Evolutionary conservation across 768 basidiomycete genomes (phyloP).

Genomic region (Tylopilus rubrobrunneus): DNA sequence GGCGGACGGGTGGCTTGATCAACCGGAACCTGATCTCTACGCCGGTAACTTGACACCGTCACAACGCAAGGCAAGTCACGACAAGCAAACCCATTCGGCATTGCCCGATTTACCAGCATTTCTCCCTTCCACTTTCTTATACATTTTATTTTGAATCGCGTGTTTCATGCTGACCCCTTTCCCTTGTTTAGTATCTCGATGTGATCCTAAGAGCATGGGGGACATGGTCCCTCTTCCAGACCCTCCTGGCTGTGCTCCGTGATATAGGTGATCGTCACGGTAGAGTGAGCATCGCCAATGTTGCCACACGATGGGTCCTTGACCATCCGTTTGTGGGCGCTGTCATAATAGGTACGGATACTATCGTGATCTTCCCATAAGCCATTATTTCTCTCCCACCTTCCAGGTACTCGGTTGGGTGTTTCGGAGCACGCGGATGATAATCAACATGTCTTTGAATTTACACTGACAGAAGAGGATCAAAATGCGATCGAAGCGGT

Average conservation of each 20-base stretch:
- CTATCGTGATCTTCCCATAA: not conserved
- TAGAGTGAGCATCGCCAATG: slow-evolving; percentile 66
- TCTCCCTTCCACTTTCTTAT: not conserved
- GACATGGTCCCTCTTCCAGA: slow-evolving; percentile 70
- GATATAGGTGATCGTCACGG: slow-evolving; percentile 65
- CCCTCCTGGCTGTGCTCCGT: slow-evolving; percentile 54
- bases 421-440: slow-evolving; percentile 71
- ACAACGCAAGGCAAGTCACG: slow-evolving; percentile 63
- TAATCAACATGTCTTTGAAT: slow-evolving; percentile 59
- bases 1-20: slow-evolving; percentile 67
- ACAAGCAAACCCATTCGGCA: not conserved
- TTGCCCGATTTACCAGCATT: not conserved
- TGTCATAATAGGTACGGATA: slow-evolving; percentile 61
- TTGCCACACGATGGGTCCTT: slow-evolving; percentile 80
- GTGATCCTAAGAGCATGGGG: slow-evolving; percentile 81
- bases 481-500: slow-evolving; percentile 60
- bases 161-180: not conserved
- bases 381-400: not conserved
- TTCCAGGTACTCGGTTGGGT: slow-evolving; percentile 65
- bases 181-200: slow-evolving; percentile 65
- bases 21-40: slow-evolving; percentile 70
- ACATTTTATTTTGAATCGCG: not conserved
- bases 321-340: slow-evolving; percentile 77
- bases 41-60: slow-evolving; percentile 69
- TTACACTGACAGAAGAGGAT: slow-evolving; percentile 55